Evolutionary conservation across 2,329 filamentous ascomycete species (phyloP).

Genomic region (Lasiodiplodia citricola): DNA sequence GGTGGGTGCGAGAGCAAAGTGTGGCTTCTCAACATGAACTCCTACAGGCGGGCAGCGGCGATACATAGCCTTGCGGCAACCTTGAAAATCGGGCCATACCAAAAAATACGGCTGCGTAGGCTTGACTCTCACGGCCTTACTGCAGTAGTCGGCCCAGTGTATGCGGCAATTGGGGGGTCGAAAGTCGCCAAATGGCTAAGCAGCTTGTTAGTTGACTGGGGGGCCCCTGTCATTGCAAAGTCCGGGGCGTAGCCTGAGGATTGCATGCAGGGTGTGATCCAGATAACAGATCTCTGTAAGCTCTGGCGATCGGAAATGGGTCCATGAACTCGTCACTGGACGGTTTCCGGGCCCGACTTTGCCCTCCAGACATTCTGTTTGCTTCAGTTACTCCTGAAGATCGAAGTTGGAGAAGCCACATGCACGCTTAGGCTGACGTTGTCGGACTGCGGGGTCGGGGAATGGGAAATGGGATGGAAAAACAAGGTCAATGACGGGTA

Average conservation of each 20-base stretch:
- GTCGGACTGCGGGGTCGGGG: neutral
- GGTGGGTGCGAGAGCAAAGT: neutral
- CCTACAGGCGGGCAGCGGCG: neutral
- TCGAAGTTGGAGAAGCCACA: neutral
- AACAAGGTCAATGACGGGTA: neutral
- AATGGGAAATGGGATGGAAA: neutral
- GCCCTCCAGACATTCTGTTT: neutral
- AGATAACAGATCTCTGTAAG: slow-evolving; percentile 12
- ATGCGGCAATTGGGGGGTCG: slow-evolving; percentile 3
- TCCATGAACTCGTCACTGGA: neutral
- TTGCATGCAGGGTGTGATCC: neutral
- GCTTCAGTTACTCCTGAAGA: neutral
- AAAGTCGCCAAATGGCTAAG: neutral
- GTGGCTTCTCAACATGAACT: neutral
- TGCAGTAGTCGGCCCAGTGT: slow-evolving; percentile 17
- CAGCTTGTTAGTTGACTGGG: neutral
- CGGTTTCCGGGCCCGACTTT: neutral
- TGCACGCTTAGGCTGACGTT: neutral
- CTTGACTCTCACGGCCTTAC: neutral
- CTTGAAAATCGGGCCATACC: slow-evolving; percentile 4
- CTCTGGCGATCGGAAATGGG: slow-evolving; percentile 8
- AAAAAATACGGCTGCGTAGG: neutral
- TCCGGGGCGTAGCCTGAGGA: neutral
- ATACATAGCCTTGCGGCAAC: neutral
- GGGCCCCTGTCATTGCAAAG: neutral